A percentile compares a stretch with the other conserved stretches of the same genome.
Conservation (phyloP, 2,329 filamentous ascomycete species). For the Aspergillus oerlinghausenensis region DNA sequence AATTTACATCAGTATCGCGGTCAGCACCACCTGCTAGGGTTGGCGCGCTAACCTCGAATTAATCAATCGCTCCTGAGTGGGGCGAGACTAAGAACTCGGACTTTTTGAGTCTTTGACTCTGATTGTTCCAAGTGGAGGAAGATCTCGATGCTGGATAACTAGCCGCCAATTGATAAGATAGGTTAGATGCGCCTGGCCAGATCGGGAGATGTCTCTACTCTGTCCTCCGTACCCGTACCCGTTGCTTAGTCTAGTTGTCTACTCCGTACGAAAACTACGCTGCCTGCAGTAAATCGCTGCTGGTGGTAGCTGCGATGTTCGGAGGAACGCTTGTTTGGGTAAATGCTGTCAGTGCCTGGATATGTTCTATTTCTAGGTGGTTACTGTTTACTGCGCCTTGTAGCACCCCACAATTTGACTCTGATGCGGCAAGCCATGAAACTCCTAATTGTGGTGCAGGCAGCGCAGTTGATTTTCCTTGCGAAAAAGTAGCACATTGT, state of each 20-base stretch:
- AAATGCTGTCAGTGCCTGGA: not conserved
- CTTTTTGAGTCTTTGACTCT: not conserved
- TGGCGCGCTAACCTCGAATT: constrained; percentile 3
- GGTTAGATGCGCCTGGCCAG: not conserved
- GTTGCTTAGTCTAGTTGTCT: not conserved
- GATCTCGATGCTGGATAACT: not conserved
- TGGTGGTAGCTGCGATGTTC: not conserved
- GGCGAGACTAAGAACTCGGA: not conserved
- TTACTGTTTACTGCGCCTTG: not conserved
- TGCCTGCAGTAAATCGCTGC: not conserved
- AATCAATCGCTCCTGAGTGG: not conserved
- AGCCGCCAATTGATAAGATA: not conserved
- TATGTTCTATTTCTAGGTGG: not conserved
- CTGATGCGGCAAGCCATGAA: not conserved
- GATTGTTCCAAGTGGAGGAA: not conserved
- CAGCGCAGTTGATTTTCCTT: not conserved
- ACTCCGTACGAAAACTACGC: not conserved
- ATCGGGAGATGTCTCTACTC: not conserved
- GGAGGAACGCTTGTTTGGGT: not conserved
- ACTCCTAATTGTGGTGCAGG: not conserved
- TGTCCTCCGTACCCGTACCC: not conserved
- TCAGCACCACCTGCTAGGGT: not conserved
- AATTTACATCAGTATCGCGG: not conserved
- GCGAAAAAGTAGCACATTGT: not conserved
- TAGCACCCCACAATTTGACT: not conserved